These are phyloP conservation scores for Triticum turgidum DNA, from an alignment of 176 grass and related monocot species.

Conservation along the genomic window DNA sequence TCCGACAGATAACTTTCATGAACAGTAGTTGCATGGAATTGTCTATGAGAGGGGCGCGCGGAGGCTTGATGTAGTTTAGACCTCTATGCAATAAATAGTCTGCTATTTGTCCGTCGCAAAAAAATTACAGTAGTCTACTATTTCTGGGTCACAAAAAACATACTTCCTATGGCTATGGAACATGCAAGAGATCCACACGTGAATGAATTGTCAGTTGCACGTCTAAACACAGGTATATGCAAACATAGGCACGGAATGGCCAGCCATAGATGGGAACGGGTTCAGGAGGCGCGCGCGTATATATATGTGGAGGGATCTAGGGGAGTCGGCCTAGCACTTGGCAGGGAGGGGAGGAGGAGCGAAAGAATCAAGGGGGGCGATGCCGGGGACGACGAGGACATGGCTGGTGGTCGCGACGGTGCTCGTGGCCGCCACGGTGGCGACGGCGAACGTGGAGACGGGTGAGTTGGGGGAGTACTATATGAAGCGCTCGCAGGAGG, in stretches of 20 bases:
- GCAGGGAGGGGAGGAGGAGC: not conserved
- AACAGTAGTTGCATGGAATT: too few relatives aligned
- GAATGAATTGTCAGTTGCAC: not conserved
- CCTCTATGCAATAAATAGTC: not conserved
- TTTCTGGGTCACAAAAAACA: not conserved
- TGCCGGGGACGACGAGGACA: not conserved
- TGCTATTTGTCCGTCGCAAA: not conserved
- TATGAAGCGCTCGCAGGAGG: conserved; percentile 9
- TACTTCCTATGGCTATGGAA: not conserved
- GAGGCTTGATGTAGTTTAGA: not conserved
- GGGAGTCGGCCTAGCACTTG: not conserved
- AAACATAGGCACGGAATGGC: not conserved
- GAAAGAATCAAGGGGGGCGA: not conserved
- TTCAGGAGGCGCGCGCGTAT: not conserved
- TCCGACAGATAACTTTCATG: too few relatives aligned
- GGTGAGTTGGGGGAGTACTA: not conserved
- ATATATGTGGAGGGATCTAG: not conserved
- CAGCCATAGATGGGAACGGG: not conserved
- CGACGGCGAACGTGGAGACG: not conserved
- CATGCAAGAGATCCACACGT: not conserved
- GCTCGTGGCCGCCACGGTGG: too few relatives aligned
- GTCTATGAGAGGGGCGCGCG: too few relatives aligned
- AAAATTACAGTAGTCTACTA: too few relatives aligned
- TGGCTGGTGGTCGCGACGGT: not conserved
- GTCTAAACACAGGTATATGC: not conserved